Conservation (phyloP, 176 grass and related monocot species). For the Themeda triandra region DNA sequence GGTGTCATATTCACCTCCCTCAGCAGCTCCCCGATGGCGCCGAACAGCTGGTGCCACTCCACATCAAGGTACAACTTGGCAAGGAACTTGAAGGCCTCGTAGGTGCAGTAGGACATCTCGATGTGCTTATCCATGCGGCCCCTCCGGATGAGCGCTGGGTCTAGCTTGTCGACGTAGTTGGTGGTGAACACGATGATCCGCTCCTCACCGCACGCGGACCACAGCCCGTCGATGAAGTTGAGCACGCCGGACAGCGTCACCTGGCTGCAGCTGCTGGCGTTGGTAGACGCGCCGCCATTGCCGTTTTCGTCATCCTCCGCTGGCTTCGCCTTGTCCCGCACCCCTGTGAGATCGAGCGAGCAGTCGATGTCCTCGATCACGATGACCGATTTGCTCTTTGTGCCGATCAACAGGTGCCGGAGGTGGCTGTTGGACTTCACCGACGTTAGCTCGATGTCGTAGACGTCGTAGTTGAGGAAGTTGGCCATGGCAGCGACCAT, state of each 20-base stretch:
- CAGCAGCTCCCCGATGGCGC: too few relatives aligned
- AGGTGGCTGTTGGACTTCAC: slow-evolving; percentile 41
- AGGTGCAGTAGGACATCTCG: too few relatives aligned
- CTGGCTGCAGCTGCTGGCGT: too few relatives aligned
- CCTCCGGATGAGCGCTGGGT: too few relatives aligned
- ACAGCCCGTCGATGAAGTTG: slow-evolving; percentile 33
- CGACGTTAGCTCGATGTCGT: slow-evolving; percentile 44
- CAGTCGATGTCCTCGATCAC: slow-evolving; percentile 48
- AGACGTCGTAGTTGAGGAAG: slow-evolving; percentile 39
- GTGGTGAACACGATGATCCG: too few relatives aligned
- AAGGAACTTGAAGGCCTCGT: slow-evolving; percentile 44
- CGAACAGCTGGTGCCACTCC: slow-evolving; percentile 11
- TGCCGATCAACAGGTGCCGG: background rate
- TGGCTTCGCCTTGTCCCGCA: background rate
- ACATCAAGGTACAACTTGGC: slow-evolving; percentile 38
- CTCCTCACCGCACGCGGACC: too few relatives aligned
- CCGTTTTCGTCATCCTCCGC: background rate
- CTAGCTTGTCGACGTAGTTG: too few relatives aligned
- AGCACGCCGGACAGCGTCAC: slow-evolving; percentile 40
- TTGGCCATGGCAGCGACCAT: slow-evolving; percentile 47
- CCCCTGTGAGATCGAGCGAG: slow-evolving; percentile 12
- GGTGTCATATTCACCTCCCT: too few relatives aligned
- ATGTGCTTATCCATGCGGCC: too few relatives aligned
- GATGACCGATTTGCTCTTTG: slow-evolving; percentile 38
- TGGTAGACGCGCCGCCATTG: too few relatives aligned